phyloP scores from a whole-genome alignment of 1,284 basidiomycete genomes.

The Schizophyllum commune region DNA sequence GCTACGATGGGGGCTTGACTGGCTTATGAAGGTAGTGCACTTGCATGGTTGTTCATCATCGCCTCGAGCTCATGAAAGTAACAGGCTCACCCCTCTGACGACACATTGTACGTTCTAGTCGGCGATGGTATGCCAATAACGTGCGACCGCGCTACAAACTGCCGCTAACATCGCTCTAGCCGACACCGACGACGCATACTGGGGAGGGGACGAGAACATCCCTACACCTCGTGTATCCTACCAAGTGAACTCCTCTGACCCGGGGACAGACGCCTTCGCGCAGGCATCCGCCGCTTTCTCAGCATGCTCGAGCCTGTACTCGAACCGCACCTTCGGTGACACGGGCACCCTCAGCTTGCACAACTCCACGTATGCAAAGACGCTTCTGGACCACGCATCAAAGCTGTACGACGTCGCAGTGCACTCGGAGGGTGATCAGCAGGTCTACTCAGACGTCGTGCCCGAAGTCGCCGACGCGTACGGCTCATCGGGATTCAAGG shows the following conservation, averaged over 20 bases:
- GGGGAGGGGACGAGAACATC: slow-evolving; percentile 82
- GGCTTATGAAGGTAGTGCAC: slow-evolving; percentile 70
- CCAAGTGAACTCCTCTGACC: slow-evolving; percentile 69
- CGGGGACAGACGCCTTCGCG: slow-evolving; percentile 87
- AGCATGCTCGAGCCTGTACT: slow-evolving; percentile 77
- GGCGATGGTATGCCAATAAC: slow-evolving; percentile 39
- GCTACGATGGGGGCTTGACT: slow-evolving; percentile 85
- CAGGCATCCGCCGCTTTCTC: slow-evolving; percentile 81
- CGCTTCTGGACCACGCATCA: slow-evolving; percentile 67
- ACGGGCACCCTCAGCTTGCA: slow-evolving; percentile 50
- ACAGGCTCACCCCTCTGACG: slow-evolving; percentile 72
- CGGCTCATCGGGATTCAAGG: slow-evolving; percentile 61
- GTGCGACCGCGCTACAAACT: background rate
- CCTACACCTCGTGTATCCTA: slow-evolving; percentile 69
- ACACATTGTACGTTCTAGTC: slow-evolving; percentile 76
- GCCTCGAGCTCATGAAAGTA: no score
- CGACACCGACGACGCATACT: slow-evolving; percentile 69
- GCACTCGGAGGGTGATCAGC: slow-evolving; percentile 49
- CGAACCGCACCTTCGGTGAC: slow-evolving; percentile 36
- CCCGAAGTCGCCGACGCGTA: slow-evolving; percentile 63
- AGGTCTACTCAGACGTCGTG: slow-evolving; percentile 57
- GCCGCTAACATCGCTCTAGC: slow-evolving; percentile 22
- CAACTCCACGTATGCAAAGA: slow-evolving; percentile 65
- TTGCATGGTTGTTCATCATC: no score
- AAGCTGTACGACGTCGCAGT: slow-evolving; percentile 69